Evolutionary conservation across 2,329 filamentous ascomycete genomes (phyloP).

Genomic region (Cladophialophora carrionii): DNA sequence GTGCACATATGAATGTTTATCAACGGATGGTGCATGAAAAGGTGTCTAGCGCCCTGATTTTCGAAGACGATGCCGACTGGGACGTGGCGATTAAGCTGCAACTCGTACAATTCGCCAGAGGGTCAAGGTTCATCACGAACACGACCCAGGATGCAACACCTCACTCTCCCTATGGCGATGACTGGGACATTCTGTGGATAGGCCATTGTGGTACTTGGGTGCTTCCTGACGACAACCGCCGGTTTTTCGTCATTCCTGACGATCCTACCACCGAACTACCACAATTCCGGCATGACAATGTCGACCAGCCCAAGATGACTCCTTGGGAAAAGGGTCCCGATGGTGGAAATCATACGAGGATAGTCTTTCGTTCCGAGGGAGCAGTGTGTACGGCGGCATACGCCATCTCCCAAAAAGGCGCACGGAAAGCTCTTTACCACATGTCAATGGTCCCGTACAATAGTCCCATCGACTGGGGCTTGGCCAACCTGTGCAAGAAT

Average conservation of each 20-base stretch:
- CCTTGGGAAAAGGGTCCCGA: constrained; percentile 28
- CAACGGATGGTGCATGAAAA: constrained; percentile 51
- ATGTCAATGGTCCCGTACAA: constrained; percentile 35
- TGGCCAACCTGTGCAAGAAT: constrained; percentile 29
- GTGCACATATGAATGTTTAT: constrained; percentile 48
- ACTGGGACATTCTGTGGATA: constrained; percentile 59
- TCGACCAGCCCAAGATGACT: constrained; percentile 29
- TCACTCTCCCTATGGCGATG: constrained; percentile 55
- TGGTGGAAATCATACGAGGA: constrained; percentile 27
- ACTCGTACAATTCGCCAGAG: constrained; percentile 47
- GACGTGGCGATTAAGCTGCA: constrained; percentile 57
- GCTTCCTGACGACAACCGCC: constrained; percentile 40
- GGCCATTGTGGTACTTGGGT: constrained; percentile 52
- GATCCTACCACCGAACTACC: constrained; percentile 41
- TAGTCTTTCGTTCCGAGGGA: constrained; percentile 27
- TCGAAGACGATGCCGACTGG: constrained; percentile 64
- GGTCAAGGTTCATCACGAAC: constrained; percentile 41
- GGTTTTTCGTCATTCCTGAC: constrained; percentile 41
- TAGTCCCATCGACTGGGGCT: constrained; percentile 30
- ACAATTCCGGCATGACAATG: constrained; percentile 28
- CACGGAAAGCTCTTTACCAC: constrained; percentile 33
- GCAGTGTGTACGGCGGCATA: constrained; percentile 35
- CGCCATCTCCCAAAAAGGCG: constrained; percentile 34
- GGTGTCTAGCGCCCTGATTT: constrained; percentile 54
- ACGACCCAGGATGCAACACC: constrained; percentile 34